These are phyloP conservation scores for Rhododendron kiyosumense DNA, from an alignment of 148 eudicot species.

Conservation along the genomic window DNA sequence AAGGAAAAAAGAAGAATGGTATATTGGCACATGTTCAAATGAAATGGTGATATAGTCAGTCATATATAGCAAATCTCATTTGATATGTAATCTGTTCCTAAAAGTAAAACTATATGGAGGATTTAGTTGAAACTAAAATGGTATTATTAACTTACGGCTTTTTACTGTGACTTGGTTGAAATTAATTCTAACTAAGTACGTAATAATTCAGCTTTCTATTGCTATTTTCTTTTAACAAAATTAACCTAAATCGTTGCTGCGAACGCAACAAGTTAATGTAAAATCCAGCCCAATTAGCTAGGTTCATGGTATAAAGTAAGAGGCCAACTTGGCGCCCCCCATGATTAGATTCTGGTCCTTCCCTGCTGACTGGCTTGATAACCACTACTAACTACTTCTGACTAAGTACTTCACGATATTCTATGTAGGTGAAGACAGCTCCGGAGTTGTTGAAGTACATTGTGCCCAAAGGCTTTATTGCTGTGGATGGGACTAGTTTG, in stretches of 20 bases:
- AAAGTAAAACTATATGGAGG: not conserved
- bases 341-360: not conserved
- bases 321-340: not conserved
- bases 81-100: not conserved
- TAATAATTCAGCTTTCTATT: not conserved
- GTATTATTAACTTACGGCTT: not conserved
- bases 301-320: not conserved
- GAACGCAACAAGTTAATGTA: not conserved
- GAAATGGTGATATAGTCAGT: not conserved
- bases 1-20: not conserved
- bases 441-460: constrained; percentile 73
- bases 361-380: not conserved
- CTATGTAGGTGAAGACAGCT: constrained; percentile 42
- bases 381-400: not conserved
- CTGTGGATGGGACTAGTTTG: constrained; percentile 93
- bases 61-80: not conserved
- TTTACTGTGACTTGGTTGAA: not conserved
- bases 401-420: not conserved
- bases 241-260: not conserved
- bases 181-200: not conserved
- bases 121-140: not conserved
- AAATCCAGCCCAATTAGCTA: not conserved
- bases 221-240: not conserved
- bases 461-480: constrained; percentile 85
- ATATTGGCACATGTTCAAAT: not conserved